Conservation (phyloP, 2,329 filamentous ascomycete species). For the Cordyceps cateniannulata region DNA sequence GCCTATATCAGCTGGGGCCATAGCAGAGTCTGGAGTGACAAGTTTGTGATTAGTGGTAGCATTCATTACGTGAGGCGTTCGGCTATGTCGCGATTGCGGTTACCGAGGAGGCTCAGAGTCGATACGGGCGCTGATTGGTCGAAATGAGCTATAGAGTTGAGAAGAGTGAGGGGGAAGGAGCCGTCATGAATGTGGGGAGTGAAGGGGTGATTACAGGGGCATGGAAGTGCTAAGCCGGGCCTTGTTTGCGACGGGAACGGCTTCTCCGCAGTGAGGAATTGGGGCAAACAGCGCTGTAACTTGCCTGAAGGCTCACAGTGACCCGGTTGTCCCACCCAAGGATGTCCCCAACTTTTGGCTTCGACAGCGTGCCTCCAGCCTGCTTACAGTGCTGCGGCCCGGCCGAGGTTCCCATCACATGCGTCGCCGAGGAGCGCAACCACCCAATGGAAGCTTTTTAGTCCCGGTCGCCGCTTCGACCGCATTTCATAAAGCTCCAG, state of each 20-base stretch:
- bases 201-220: not conserved
- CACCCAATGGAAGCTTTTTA: not conserved
- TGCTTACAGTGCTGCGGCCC: constrained; percentile 13
- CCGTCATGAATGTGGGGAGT: not conserved
- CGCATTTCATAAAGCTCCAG: constrained; percentile 11
- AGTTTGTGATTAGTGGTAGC: not conserved
- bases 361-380: too few relatives aligned
- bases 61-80: not conserved
- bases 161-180: not conserved
- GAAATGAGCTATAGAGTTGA: not conserved
- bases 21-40: not conserved
- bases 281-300: too few relatives aligned
- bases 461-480: not conserved
- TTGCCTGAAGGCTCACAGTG: not conserved
- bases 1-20: not conserved
- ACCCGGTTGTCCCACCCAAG: not conserved
- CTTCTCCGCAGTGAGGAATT: too few relatives aligned
- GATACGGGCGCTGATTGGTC: constrained; percentile 9
- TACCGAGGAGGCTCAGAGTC: constrained; percentile 8
- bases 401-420: constrained; percentile 30
- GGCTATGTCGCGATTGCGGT: constrained; percentile 6
- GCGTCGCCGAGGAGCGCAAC: constrained; percentile 15
- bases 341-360: not conserved
- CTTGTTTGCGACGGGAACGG: too few relatives aligned
- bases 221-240: not conserved